Conservation (phyloP, 371 early-diverging fungal genomes). For the Zancudomyces culisetae region DNA sequence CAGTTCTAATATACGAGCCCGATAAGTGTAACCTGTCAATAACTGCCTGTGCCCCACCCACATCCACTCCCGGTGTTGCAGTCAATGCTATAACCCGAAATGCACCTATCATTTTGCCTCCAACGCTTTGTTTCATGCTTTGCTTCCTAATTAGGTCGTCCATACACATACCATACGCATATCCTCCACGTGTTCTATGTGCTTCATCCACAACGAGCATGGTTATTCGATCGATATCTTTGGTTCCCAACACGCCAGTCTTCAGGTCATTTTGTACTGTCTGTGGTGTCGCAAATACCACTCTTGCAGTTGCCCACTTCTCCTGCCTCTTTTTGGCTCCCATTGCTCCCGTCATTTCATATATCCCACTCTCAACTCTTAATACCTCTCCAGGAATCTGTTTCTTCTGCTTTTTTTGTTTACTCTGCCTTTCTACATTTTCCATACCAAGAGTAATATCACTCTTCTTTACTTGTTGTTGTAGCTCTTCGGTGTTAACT, state of each 20-base stretch:
- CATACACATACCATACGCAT: slow-evolving; percentile 62
- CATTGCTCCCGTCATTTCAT: slow-evolving; percentile 62
- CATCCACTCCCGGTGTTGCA: slow-evolving; percentile 70
- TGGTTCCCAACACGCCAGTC: slow-evolving; percentile 29
- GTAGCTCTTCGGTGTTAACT: slow-evolving; percentile 38
- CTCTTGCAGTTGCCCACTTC: slow-evolving; percentile 36
- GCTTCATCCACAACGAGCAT: slow-evolving; percentile 86
- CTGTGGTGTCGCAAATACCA: slow-evolving; percentile 84
- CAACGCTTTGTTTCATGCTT: slow-evolving; percentile 5
- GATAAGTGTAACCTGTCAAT: slow-evolving; percentile 54
- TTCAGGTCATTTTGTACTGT: slow-evolving; percentile 67
- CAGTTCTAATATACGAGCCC: slow-evolving; percentile 67
- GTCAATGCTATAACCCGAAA: slow-evolving; percentile 76
- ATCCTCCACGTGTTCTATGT: slow-evolving; percentile 67
- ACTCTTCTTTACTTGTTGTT: slow-evolving; percentile 30
- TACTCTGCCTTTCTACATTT: not conserved
- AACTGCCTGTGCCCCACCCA: slow-evolving; percentile 58
- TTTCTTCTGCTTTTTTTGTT: slow-evolving; percentile 4
- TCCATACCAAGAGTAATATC: too few species aligned
- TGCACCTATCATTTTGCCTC: slow-evolving; percentile 31
- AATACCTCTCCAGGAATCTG: too few species aligned
- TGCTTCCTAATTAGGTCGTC: slow-evolving; percentile 29
- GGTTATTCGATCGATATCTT: slow-evolving; percentile 25
- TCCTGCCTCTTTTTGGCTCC: slow-evolving; percentile 29
- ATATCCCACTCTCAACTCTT: too few species aligned